Evolutionary conservation across 148 eudicot genomes (phyloP), one percentile per base, ranked within the genome.

Genomic region (Rhododendron griersonianum): DNA sequence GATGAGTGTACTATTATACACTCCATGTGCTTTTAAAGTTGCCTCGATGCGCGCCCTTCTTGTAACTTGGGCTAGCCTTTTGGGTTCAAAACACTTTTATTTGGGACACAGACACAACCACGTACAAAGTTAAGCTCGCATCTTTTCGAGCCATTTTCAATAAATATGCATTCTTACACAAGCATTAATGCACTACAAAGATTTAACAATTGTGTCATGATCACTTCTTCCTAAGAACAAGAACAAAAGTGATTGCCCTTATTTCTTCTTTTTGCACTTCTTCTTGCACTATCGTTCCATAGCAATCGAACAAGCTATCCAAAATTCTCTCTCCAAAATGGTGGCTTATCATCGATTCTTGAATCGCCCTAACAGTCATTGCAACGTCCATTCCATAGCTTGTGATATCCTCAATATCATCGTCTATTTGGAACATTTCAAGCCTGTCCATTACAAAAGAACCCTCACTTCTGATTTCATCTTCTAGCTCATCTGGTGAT

Each of bases 241-340:
- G 80, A 86, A 91, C 86, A 81, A 89, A 91, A 25, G 93, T 92
- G 23, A 89, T 78, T 9, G 95, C 90, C 78, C 89, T 94, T 81
- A 97, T 92, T 7, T 91, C 94, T 75, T 91, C 88, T 84, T 87
- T 90, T 65, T 84, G 86, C 89, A 90, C 78, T 88, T 95, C 98
- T 88, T 94, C 87, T 85, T 93, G 96, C 7, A 94, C 83, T 80
- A 97, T 78, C 37, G 78, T 80, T 9, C 91, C 95, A 87, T 95
- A 97, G 11, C 82, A 57, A 48, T 89, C 83, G 78, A 95, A 95
- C 87, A 97, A 85, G n/a, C 80, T 39, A 59, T 94, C 95, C 81
- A 97, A 53, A 51, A 97, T 92, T n/a, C 76, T 89, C 81, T 91
- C 91, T 15, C 99, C 99, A 80, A 97, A 97, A 88, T 95, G 99